Evolutionary conservation across 352 stramenopile species (phyloP).

Genomic region (Globisporangium spinosum): DNA sequence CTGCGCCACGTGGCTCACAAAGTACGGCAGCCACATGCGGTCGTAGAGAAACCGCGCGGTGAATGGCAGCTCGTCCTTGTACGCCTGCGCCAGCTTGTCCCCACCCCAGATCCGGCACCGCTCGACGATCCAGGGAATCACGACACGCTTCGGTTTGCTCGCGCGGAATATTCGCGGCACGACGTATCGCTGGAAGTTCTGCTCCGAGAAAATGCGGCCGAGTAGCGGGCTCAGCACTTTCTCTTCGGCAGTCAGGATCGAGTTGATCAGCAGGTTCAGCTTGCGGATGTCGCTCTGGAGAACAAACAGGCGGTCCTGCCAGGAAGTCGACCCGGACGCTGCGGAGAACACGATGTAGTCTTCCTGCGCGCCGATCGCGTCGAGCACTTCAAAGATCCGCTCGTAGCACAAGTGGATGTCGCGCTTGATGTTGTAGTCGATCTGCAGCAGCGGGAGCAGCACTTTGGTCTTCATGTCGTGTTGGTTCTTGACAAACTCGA

Average conservation of each 20-base stretch:
- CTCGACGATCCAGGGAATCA: conserved; percentile 83
- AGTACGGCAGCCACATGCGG: conserved; percentile 75
- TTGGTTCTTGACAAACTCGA: conserved; percentile 74
- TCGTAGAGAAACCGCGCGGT: conserved; percentile 76
- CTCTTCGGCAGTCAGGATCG: conserved; percentile 69
- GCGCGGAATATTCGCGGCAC: conserved; percentile 70
- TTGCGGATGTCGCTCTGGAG: conserved; percentile 72
- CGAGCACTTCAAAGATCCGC: conserved; percentile 55
- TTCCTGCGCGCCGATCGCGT: conserved; percentile 57
- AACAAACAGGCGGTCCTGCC: conserved; percentile 38
- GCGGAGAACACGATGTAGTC: conserved; percentile 43
- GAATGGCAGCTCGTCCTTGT: conserved; percentile 73
- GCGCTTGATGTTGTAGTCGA: conserved; percentile 57
- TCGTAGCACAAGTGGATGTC: conserved; percentile 64
- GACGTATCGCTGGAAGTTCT: conserved; percentile 69
- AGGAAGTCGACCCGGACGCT: conserved; percentile 40
- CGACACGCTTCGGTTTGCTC: conserved; percentile 58
- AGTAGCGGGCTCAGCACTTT: conserved; percentile 53
- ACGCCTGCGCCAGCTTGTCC: conserved; percentile 47
- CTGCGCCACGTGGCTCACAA: conserved; percentile 55
- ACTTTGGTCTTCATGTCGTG: conserved; percentile 66
- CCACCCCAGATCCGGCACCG: conserved; percentile 68
- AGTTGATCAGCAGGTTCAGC: conserved; percentile 65
- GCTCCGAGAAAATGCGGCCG: conserved; percentile 60
- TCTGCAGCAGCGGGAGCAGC: conserved; percentile 54